These are phyloP conservation scores for Emydomyces testavorans DNA, from an alignment of 2,329 filamentous ascomycete species.

Conservation along the genomic window DNA sequence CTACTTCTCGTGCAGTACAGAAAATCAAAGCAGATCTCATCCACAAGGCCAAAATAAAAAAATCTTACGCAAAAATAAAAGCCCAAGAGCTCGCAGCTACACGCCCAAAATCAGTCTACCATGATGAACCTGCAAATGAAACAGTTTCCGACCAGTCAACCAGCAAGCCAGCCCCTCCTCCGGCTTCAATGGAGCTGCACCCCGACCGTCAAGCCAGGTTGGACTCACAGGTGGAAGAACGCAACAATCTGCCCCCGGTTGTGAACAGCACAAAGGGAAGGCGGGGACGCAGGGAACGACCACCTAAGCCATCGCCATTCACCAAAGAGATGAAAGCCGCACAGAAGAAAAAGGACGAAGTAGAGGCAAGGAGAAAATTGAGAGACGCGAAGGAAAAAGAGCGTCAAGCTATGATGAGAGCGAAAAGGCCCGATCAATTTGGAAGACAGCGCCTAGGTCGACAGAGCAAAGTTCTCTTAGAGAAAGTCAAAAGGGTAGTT, in stretches of 20 bases:
- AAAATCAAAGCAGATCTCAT: slow-evolving; percentile 86
- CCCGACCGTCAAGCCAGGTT: slow-evolving; percentile 51
- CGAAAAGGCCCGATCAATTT: slow-evolving; percentile 49
- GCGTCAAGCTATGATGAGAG: slow-evolving; percentile 51
- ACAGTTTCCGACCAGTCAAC: slow-evolving; percentile 18
- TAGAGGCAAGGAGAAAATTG: slow-evolving; percentile 54
- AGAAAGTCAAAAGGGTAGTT: slow-evolving; percentile 65
- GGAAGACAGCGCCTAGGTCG: slow-evolving; percentile 70
- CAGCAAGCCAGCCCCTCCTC: slow-evolving; percentile 21
- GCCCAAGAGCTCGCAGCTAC: slow-evolving; percentile 41
- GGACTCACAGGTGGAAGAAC: slow-evolving; percentile 31
- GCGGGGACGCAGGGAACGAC: slow-evolving; percentile 26
- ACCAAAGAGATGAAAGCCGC: slow-evolving; percentile 59
- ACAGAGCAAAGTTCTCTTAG: slow-evolving; percentile 65
- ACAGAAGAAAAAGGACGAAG: slow-evolving; percentile 46
- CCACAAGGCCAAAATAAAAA: slow-evolving; percentile 84
- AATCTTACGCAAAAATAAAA: slow-evolving; percentile 81
- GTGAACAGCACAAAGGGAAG: slow-evolving; percentile 20
- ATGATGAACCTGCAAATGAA: slow-evolving; percentile 24
- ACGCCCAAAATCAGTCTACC: slow-evolving; percentile 27
- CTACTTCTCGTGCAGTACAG: slow-evolving; percentile 45
- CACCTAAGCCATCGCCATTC: slow-evolving; percentile 42
- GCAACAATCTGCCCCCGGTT: slow-evolving; percentile 20
- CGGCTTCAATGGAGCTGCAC: slow-evolving; percentile 42
- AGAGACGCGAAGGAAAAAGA: slow-evolving; percentile 62